A percentile compares a stretch with the other conserved stretches of the same genome.
Conservation (phyloP, 129 eudicot species). For the Artemisia annua region DNA sequence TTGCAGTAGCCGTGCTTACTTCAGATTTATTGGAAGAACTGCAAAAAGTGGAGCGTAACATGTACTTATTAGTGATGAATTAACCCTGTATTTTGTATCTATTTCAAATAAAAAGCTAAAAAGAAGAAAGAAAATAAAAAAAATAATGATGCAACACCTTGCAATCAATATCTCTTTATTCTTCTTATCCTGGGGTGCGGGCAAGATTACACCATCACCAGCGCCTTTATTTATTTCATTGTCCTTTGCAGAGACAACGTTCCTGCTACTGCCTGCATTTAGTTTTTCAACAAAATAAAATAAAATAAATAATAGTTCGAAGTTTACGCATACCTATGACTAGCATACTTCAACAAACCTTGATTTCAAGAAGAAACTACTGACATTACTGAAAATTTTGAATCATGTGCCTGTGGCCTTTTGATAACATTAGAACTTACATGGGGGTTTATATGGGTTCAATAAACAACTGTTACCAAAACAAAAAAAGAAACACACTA, state of each 20-base stretch:
- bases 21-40: conserved; percentile 52
- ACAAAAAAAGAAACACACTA: no score
- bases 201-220: conserved; percentile 37
- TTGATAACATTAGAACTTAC: no score
- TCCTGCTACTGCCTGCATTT: conserved; percentile 69
- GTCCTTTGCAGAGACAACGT: conserved; percentile 49
- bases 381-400: no score
- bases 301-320: background rate
- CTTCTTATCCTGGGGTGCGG: conserved; percentile 46
- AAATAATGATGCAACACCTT: conserved; percentile 41
- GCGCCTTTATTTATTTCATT: conserved; percentile 49
- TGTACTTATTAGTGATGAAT: conserved; percentile 15
- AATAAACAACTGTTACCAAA: no score
- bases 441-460: no score
- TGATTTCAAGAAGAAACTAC: no score
- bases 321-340: background rate
- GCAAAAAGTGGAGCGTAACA: conserved; percentile 32
- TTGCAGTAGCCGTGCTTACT: conserved; percentile 11
- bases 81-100: background rate
- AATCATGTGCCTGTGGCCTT: no score
- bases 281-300: conserved; percentile 12
- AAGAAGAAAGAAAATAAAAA: background rate
- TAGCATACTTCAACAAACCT: conserved; percentile 9
- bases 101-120: background rate
- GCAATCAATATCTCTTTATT: conserved; percentile 39